These are phyloP conservation scores for Phytophthora crassamura DNA, from an alignment of 352 stramenopile species.

Conservation along the genomic window DNA sequence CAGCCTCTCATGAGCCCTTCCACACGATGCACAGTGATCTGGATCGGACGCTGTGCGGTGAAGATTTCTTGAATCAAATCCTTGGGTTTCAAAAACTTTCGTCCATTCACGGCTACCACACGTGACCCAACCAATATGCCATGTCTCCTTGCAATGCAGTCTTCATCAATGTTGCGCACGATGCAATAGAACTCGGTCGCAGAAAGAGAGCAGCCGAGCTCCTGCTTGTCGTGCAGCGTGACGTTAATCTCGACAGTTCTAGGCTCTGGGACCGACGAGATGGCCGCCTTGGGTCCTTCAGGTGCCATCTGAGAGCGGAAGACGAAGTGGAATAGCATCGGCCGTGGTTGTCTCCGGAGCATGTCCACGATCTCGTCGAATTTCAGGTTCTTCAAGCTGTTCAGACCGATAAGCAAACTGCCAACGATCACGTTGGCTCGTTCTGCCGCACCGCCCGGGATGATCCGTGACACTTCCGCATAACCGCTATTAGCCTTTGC, in stretches of 20 bases:
- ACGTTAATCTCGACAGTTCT: conserved; percentile 63
- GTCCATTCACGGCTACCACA: conserved; percentile 73
- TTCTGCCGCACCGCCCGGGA: conserved; percentile 62
- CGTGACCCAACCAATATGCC: conserved; percentile 74
- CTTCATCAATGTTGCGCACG: conserved; percentile 65
- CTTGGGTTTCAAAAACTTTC: conserved; percentile 48
- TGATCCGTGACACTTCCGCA: conserved; percentile 76
- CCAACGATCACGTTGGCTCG: conserved; percentile 67
- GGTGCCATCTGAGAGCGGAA: conserved; percentile 43
- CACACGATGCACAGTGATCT: conserved; percentile 77
- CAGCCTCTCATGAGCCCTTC: conserved; percentile 80
- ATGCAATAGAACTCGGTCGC: conserved; percentile 60
- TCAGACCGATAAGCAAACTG: conserved; percentile 78
- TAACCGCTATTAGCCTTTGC: conserved; percentile 71
- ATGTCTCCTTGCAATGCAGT: conserved; percentile 55
- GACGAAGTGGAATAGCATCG: conserved; percentile 75
- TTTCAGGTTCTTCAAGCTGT: conserved; percentile 57
- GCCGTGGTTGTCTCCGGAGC: conserved; percentile 55
- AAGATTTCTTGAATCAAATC: conserved; percentile 63
- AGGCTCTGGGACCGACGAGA: conserved; percentile 71
- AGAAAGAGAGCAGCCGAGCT: conserved; percentile 69
- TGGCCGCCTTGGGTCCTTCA: conserved; percentile 32
- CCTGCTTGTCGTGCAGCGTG: conserved; percentile 57
- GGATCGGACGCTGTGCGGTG: conserved; percentile 59
- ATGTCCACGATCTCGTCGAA: conserved; percentile 81